Percentiles rank a stretch among this genome's conserved stretches.
Conservation (phyloP, 192 early-diverging fungal genomes). For the Jimgerdemannia lactiflua region DNA sequence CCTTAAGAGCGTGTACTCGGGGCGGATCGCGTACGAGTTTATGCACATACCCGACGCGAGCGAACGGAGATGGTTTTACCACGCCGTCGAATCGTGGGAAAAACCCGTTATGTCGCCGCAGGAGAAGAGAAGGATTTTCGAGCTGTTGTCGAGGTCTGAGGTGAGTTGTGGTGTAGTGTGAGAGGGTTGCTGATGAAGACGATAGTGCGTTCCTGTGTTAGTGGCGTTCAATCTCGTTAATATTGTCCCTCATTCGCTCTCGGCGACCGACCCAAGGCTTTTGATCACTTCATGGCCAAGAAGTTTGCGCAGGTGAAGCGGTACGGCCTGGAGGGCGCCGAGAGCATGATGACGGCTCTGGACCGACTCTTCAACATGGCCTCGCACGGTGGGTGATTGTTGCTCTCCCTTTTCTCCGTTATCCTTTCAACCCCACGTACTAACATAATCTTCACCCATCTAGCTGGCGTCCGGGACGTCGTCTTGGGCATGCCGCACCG, state of each 20-base stretch:
- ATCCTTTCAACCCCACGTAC: no score
- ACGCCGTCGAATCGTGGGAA: conserved; percentile 78
- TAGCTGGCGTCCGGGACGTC: conserved; percentile 76
- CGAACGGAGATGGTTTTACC: conserved; percentile 87
- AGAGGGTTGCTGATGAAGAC: background rate
- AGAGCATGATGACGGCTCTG: conserved; percentile 91
- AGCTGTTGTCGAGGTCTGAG: conserved; percentile 78
- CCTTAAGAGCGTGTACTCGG: conserved; percentile 71
- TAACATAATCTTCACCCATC: no score
- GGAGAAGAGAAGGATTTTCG: conserved; percentile 73
- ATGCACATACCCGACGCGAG: conserved; percentile 84
- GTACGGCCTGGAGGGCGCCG: conserved; percentile 95
- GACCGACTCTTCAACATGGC: conserved; percentile 82
- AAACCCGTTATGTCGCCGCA: conserved; percentile 48
- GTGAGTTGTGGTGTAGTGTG: conserved; percentile 8
- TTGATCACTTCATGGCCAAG: conserved; percentile 98
- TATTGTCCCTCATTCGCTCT: background rate
- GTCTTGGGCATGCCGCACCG: conserved; percentile 97
- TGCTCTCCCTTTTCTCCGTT: no score
- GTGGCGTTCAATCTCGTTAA: background rate
- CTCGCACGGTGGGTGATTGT: conserved; percentile 36
- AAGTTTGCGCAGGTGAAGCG: conserved; percentile 96
- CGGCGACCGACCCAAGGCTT: conserved; percentile 48
- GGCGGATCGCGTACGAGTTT: conserved; percentile 93
- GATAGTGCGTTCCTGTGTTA: background rate